phyloP scores from a whole-genome alignment of 2,329 filamentous ascomycete species.

The Cladosporium oxysporum region DNA sequence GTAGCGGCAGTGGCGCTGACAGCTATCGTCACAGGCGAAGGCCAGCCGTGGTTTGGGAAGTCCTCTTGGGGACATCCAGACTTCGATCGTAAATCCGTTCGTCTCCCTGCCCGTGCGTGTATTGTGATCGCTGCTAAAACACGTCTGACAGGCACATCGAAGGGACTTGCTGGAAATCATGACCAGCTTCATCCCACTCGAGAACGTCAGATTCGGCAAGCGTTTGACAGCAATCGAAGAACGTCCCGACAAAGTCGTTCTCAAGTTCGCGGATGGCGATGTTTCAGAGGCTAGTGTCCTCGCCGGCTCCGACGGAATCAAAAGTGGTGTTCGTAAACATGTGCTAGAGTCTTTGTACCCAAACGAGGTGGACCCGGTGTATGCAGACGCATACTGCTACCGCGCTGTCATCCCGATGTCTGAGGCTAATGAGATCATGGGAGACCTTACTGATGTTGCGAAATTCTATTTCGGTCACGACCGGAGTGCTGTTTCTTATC shows the following conservation, averaged over 20 bases:
- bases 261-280: conserved; percentile 40
- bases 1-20: not conserved
- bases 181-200: conserved; percentile 46
- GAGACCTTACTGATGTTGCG: conserved; percentile 34
- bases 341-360: conserved; percentile 29
- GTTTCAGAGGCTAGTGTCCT: conserved; percentile 43
- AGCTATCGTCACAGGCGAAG: not conserved
- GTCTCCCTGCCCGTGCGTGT: conserved; percentile 23
- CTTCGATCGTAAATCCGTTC: not conserved
- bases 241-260: conserved; percentile 39
- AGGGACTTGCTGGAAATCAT: conserved; percentile 48
- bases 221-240: conserved; percentile 35
- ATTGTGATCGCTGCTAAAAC: not conserved
- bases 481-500: conserved; percentile 14
- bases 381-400: conserved; percentile 35
- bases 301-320: conserved; percentile 35
- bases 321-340: conserved; percentile 4
- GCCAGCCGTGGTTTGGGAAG: not conserved
- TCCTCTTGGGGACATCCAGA: conserved; percentile 2
- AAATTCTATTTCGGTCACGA: conserved; percentile 34
- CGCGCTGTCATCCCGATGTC: conserved; percentile 38
- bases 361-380: conserved; percentile 31
- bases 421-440: conserved; percentile 42
- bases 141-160: conserved; percentile 38
- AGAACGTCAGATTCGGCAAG: conserved; percentile 35